A percentile compares a stretch with the other conserved stretches of the same genome.
phyloP scores from a whole-genome alignment of 768 basidiomycete genomes.

The Leccinum broughii region DNA sequence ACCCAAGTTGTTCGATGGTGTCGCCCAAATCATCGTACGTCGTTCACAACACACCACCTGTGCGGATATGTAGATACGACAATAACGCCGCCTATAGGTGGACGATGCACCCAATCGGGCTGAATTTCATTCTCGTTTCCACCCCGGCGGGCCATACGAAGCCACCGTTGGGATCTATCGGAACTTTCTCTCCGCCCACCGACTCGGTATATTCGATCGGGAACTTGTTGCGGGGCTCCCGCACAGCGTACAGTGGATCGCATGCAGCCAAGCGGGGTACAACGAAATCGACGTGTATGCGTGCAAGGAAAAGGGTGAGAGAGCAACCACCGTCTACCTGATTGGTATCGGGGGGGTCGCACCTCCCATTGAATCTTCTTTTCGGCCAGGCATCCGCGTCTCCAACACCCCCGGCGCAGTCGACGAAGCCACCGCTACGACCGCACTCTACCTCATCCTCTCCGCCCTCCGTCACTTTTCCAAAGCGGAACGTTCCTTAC shows the following conservation, averaged over 20 bases:
- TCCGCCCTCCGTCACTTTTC: conserved; percentile 76
- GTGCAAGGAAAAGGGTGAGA: conserved; percentile 72
- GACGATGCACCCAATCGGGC: conserved; percentile 44
- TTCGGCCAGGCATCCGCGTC: no score
- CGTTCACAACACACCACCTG: not conserved
- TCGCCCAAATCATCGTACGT: conserved; percentile 78
- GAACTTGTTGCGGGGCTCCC: conserved; percentile 62
- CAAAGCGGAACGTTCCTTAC: conserved; percentile 52
- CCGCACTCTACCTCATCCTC: conserved; percentile 79
- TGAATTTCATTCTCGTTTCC: conserved; percentile 46
- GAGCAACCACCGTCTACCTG: conserved; percentile 32
- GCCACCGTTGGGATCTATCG: conserved; percentile 51
- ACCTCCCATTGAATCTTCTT: not conserved
- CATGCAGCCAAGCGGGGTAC: conserved; percentile 87
- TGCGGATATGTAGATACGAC: no score
- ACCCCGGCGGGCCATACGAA: conserved; percentile 47
- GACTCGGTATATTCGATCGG: conserved; percentile 50
- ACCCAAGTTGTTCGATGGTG: conserved; percentile 55
- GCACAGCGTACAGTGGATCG: conserved; percentile 72
- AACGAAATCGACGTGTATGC: conserved; percentile 77
- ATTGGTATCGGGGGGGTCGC: no score
- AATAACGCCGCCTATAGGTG: conserved; percentile 21
- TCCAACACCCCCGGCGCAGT: conserved; percentile 91
- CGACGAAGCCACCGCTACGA: conserved; percentile 88
- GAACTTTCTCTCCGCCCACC: conserved; percentile 42